Evolutionary conservation across 1,139 yeast genomes (phyloP).

Genomic region (Hyphopichia pseudoburtonii): DNA sequence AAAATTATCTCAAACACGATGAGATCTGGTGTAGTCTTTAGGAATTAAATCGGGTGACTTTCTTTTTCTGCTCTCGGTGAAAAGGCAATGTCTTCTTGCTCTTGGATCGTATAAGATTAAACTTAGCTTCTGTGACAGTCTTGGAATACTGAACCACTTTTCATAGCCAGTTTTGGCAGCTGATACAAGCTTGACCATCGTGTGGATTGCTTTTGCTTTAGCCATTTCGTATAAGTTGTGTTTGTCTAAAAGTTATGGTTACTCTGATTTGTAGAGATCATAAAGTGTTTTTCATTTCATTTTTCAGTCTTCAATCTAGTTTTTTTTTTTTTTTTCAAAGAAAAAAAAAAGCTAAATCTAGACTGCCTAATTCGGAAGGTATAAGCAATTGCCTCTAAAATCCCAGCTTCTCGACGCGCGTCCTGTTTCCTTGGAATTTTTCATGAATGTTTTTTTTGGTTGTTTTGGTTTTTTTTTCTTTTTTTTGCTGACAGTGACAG

Average conservation of each 20-base stretch:
- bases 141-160: conserved; percentile 77
- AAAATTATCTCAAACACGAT: conserved; percentile 13
- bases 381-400: neutral
- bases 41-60: conserved; percentile 65
- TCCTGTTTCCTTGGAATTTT: neutral
- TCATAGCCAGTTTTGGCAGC: conserved; percentile 86
- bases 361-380: conserved; percentile 18
- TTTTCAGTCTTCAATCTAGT: too few species aligned
- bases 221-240: conserved; percentile 27
- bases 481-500: neutral
- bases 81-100: conserved; percentile 73
- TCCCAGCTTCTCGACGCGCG: neutral
- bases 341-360: conserved; percentile 5
- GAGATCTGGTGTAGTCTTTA: conserved; percentile 60
- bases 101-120: conserved; percentile 89
- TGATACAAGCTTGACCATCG: conserved; percentile 63
- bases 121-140: conserved; percentile 75
- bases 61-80: conserved; percentile 85
- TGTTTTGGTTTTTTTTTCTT: neutral
- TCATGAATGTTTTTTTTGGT: neutral
- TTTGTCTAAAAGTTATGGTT: too few species aligned
- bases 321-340: neutral
- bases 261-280: too few species aligned
- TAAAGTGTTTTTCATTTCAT: too few species aligned
- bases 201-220: conserved; percentile 43